Evolutionary conservation across 2,329 filamentous ascomycete species (phyloP), one percentile per base, ranked within the genome.

Genomic region (Microsporum audouinii): DNA sequence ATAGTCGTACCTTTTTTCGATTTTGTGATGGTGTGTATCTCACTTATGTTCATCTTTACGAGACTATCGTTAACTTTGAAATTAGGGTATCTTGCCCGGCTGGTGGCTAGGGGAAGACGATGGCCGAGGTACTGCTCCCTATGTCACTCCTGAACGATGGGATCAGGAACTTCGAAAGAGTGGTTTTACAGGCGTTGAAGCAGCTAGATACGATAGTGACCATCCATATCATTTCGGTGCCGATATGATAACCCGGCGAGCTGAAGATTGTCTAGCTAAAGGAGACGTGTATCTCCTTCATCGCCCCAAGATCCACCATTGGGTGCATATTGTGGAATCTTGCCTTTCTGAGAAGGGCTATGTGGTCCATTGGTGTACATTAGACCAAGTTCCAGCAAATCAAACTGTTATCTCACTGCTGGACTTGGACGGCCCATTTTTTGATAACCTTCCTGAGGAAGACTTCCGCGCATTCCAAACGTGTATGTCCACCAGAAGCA

Each of bases 391-490:
- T 12, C 45, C 45, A 14, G 45, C 27, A 0, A 12, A 12, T 4
- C 7, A 49, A 27, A 5, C 29, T 5, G 29, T 49, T 7, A 31
- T 49, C 1, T 49, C 45, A 12, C 2, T 49, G 3, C 45, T 49
- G 7, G 45, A 49, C 27, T 31, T 49, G 23, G 45, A 27, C 0
- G 23, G 23, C 45, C 45, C 45, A 4, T 49, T 49, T 5, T 49
- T 49, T 5, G 23, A 49, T 17, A 31, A 49, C 3, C 33, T 49
- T 12, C 29, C 45, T 0, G 45, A 49, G 6, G 45, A 27, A 12
- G 8, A 49, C 45, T 38, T 33, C 69, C 31, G 67, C 76, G 7
- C 12, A 3, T 58, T 58, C 7, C 34, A 41, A 29, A n/a, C 8
- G 1, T 58, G 31, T 33, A 34, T 58, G 3, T 41, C 23, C 6